Evolutionary conservation across 116 monocot species (phyloP).

Genomic region (Trichopus zeylanicus): DNA sequence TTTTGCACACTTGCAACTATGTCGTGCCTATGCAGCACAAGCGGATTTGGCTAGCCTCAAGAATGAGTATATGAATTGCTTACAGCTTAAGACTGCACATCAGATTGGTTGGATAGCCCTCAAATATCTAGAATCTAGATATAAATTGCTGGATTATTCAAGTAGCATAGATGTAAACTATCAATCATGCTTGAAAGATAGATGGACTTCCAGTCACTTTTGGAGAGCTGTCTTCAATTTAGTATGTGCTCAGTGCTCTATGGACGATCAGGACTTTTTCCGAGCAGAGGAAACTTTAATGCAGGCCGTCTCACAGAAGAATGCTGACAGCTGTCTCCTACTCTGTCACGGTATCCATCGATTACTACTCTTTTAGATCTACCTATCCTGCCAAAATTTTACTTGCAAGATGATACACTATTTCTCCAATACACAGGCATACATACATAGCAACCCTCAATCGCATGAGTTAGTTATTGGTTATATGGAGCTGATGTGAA

Average conservation of each 20-base stretch:
- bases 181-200: conserved; percentile 17
- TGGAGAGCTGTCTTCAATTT: conserved; percentile 64
- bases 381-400: neutral
- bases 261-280: conserved; percentile 48
- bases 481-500: too few species aligned
- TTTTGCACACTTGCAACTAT: conserved; percentile 80
- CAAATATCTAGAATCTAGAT: conserved; percentile 66
- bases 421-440: too few species aligned
- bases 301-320: conserved; percentile 31
- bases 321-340: conserved; percentile 66
- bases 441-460: too few species aligned
- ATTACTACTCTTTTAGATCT: neutral
- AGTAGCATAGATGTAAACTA: conserved; percentile 24
- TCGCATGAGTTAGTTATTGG: too few species aligned
- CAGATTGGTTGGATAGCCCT: conserved; percentile 76
- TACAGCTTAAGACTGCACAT: conserved; percentile 40
- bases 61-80: conserved; percentile 61
- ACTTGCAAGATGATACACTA: too few species aligned
- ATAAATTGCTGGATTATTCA: conserved; percentile 26
- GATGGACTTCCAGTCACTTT: conserved; percentile 20
- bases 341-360: conserved; percentile 65
- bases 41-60: conserved; percentile 34
- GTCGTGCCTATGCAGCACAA: conserved; percentile 61
- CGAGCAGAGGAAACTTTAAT: conserved; percentile 61
- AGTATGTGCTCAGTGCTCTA: conserved; percentile 40